Evolutionary conservation across 2,329 filamentous ascomycete species (phyloP).

Genomic region (Fusarium proliferatum): DNA sequence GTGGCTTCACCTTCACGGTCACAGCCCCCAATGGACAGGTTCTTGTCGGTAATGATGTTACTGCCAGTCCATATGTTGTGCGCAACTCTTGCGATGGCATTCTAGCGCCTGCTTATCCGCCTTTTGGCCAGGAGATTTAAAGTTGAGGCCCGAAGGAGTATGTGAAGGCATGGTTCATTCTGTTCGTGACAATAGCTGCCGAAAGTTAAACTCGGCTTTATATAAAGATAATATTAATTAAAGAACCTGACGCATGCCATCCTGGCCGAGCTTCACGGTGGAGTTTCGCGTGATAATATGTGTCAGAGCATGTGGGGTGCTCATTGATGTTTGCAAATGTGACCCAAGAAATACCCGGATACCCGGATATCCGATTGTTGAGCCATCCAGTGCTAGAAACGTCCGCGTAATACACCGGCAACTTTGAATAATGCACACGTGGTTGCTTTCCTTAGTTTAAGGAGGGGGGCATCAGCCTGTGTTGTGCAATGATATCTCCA

Average conservation of each 20-base stretch:
- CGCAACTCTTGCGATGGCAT: not conserved
- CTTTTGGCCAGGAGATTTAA: not conserved
- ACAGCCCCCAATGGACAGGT: not conserved
- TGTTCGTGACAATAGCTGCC: not conserved
- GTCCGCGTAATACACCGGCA: too few species aligned
- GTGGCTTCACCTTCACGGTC: not conserved
- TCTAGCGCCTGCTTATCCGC: rapidly evolving
- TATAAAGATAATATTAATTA: not conserved
- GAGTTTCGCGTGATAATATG: too few species aligned
- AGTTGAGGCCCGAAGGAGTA: not conserved
- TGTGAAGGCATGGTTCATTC: not conserved
- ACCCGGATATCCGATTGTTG: not conserved
- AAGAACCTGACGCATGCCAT: too few species aligned
- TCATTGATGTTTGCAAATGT: not conserved
- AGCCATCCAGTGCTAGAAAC: too few species aligned
- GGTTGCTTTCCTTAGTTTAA: too few species aligned
- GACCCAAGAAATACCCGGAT: not conserved
- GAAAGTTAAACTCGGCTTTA: not conserved
- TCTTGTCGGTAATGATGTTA: not conserved
- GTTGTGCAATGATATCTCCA: too few species aligned
- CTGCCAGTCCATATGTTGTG: not conserved
- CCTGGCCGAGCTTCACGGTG: too few species aligned
- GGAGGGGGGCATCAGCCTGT: too few species aligned
- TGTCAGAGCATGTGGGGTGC: not conserved
- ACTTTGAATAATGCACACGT: too few species aligned